Conservation (phyloP, 2,329 filamentous ascomycete species). For the Calonectria hawksworthii region DNA sequence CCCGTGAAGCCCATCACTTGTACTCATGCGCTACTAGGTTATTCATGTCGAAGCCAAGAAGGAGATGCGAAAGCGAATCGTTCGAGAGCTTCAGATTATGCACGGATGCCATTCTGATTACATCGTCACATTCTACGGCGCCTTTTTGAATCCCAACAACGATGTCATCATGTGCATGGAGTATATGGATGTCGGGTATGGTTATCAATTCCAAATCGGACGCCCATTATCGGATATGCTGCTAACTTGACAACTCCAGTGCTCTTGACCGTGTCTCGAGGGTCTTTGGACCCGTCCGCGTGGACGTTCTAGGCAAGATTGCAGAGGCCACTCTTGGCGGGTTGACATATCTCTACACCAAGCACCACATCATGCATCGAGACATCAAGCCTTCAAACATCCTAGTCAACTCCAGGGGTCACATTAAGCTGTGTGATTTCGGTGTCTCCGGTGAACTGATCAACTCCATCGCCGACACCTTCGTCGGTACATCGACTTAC, state of each 20-base stretch:
- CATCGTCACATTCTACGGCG: constrained; percentile 98
- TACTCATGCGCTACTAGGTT: constrained; percentile 69
- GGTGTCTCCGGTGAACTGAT: constrained; percentile 98
- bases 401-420: constrained; percentile 91
- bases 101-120: constrained; percentile 97
- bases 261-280: constrained; percentile 94
- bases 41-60: constrained; percentile 99
- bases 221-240: no score
- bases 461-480: constrained; percentile 98
- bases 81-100: constrained; percentile 98
- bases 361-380: constrained; percentile 98
- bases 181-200: constrained; percentile 99
- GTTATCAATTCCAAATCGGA: constrained; percentile 29
- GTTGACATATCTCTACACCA: constrained; percentile 93
- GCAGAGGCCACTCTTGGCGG: constrained; percentile 95
- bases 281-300: constrained; percentile 93
- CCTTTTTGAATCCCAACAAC: constrained; percentile 95
- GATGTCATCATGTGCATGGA: constrained; percentile 99
- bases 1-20: background rate
- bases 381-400: constrained; percentile 99
- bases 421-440: constrained; percentile 98
- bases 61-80: constrained; percentile 95
- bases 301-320: constrained; percentile 97
- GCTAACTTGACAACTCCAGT: constrained; percentile 61
- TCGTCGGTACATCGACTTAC: constrained; percentile 98